Base-by-base conservation (phyloP, 2,329 filamentous ascomycete genomes). In the Venturia carpophila region DNA sequence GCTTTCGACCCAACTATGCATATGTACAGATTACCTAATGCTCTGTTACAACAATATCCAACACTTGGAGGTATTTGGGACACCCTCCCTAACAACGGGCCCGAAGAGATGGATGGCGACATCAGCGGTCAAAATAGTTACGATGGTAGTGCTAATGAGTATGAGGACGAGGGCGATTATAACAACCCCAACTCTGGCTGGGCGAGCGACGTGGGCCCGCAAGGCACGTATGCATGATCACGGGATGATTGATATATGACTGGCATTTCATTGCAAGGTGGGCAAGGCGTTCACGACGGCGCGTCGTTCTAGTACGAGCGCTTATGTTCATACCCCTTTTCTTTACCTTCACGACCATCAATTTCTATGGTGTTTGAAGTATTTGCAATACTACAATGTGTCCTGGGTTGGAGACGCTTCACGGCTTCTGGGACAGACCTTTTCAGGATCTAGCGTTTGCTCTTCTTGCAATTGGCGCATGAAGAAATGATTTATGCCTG, bases 1-100 rank as follows among this genome's bases (percentile, higher is more conserved):
- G 21, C 37, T 24, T 71, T 74, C 68, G 64, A 74, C 69, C 67
- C 60, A 17, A 47, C 27, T n/a, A 69, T 73, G 64, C 80, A 81
- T 17, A 81, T 88, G 69, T 81, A 82, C 63, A 82, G 83, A 45
- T 82, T 97, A n/a, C 94, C 94, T 1, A 90, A 90, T 4, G 93
- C 93, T 1, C 79, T 99, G 62, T 79, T 97, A 47, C 89, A 90
- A 21, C 94, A 97, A 72, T 97, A 97, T 75, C 94, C 94, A 15
- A 92, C 91, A 4, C 79, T 99, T n/a, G 92, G 92, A 30, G 89
- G 87, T 64, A 84, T 97, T 73, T 97, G 93, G 92, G 83, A 84
- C 21, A 84, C 87, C 64, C 83, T 95, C 73, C 84, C 87, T 52
- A 83, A 88, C n/a, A 80, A 80, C 5, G 77, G 75, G 34, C 71